Conservation (phyloP, 495 filamentous ascomycete species). For the Trichoderma orchidacearum region DNA sequence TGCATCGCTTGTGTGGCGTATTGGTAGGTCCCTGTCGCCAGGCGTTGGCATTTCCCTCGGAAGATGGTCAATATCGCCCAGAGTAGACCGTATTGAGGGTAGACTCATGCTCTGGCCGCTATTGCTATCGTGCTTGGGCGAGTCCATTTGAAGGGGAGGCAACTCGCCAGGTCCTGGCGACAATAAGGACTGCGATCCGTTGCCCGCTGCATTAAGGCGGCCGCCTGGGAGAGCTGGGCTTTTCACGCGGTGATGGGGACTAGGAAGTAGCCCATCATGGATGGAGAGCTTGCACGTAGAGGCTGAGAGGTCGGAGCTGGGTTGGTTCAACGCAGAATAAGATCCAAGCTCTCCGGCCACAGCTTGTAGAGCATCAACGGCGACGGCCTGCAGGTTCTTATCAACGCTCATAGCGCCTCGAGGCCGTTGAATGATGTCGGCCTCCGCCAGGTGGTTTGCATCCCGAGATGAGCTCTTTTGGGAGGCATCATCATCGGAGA, state of each 20-base stretch:
- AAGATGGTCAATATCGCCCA: slow-evolving; percentile 17
- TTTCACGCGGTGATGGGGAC: neutral
- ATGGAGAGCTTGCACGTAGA: neutral
- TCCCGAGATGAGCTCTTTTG: neutral
- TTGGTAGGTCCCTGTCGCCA: slow-evolving; percentile 12
- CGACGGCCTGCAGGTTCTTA: neutral
- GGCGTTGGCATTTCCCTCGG: neutral
- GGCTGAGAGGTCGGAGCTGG: neutral
- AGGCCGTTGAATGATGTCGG: neutral
- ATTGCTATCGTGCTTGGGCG: slow-evolving; percentile 27
- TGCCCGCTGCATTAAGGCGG: slow-evolving; percentile 16
- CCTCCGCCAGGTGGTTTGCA: neutral
- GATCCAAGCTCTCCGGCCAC: neutral
- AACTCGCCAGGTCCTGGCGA: slow-evolving; percentile 16
- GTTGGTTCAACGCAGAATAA: neutral
- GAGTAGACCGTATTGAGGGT: slow-evolving; percentile 29
- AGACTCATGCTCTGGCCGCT: slow-evolving; percentile 19
- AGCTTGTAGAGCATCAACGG: neutral
- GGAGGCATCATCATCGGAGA: neutral
- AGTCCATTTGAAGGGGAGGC: slow-evolving; percentile 34
- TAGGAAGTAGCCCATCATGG: neutral
- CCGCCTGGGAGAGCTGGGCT: slow-evolving; percentile 10
- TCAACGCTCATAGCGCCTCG: neutral
- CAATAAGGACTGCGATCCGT: neutral
- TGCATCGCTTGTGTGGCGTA: slow-evolving; percentile 6